These are phyloP conservation scores for Ramularia endophylla DNA, from an alignment of 2,329 filamentous ascomycete species.

Conservation along the genomic window DNA sequence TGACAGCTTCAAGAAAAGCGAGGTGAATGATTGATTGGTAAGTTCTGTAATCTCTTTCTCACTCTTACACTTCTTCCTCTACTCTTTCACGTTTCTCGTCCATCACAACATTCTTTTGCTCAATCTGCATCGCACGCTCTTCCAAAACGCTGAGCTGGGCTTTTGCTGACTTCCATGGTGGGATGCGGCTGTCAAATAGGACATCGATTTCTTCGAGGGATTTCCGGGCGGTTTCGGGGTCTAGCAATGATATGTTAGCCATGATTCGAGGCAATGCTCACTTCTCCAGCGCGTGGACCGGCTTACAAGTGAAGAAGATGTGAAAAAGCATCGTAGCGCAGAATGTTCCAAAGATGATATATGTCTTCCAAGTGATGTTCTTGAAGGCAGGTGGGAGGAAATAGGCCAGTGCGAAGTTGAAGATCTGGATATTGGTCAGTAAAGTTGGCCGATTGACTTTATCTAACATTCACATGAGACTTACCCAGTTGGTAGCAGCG, in stretches of 20 bases:
- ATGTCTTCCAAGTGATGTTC: constrained; percentile 53
- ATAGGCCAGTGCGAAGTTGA: constrained; percentile 47
- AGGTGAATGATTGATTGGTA: too few species aligned
- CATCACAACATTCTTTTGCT: not conserved
- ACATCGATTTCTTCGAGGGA: constrained; percentile 35
- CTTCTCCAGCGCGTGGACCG: too few species aligned
- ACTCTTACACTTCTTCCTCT: too few species aligned
- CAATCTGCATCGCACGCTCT: constrained; percentile 11
- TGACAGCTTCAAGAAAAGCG: too few species aligned
- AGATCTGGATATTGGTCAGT: constrained; percentile 4
- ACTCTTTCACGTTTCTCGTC: too few species aligned
- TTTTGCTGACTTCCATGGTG: constrained; percentile 24
- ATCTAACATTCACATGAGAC: not conserved
- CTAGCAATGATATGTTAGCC: too few species aligned
- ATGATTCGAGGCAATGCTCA: too few species aligned
- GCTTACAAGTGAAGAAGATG: constrained; percentile 34
- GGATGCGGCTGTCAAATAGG: constrained; percentile 27
- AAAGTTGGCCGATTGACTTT: too few species aligned
- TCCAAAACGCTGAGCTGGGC: constrained; percentile 15
- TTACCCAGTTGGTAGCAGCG: constrained; percentile 48
- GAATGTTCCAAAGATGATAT: constrained; percentile 66
- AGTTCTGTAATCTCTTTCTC: too few species aligned
- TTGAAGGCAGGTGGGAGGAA: constrained; percentile 54
- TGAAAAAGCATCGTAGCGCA: constrained; percentile 53
- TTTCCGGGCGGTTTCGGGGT: constrained; percentile 32